Evolutionary conservation across 2,329 filamentous ascomycete species (phyloP), one percentile per base, ranked within the genome.

Genomic region (Sordariomycetes sp.): DNA sequence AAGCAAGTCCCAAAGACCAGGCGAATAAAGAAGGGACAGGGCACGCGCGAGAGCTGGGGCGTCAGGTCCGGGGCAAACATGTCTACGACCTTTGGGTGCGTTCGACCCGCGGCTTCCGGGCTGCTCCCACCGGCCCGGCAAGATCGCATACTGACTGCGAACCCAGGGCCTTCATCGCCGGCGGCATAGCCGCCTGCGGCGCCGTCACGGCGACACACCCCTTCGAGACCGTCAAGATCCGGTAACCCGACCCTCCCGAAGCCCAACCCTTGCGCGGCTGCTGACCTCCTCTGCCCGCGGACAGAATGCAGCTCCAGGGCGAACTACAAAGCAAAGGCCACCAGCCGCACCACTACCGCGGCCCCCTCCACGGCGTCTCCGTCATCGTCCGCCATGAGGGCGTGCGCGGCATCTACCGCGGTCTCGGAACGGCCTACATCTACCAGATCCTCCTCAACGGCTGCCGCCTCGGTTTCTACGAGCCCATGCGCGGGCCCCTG

Each of bases 151-250:
- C 55, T 57, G 22, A 53, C 56, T 54, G 12, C 16, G 56, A 28
- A 32, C 60, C 28, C 66, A 85, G 92, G 64, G 90, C 91, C 61
- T 99, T 99, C 78, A 85, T 97, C 67, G 93, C 94, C 59, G 94
- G 94, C 70, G 94, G 94, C 70, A 89, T 99, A 69, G 94, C 94
- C 69, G 94, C 94, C 64, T 97, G 93, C 75, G 94, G 94, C 69
- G 94, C 94, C 63, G 94, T 99, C 59, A 97, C 93, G 48, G 92
- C 95, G 64, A 97, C 94, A 55, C 94, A 99, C 74, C 92, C 92
- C 59, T 97, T 97, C 76, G 94, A 99, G 76, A 97, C 93, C 14
- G 91, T 99, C 71, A 99, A 99, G 82, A 97, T 97, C 70, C 89
- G 92, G 88, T 92, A 50, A 48, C 12, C 18, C 20, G 46, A 50